Base-by-base conservation (phyloP, 73 alveolate species). In the Blepharisma japonicum region DNA sequence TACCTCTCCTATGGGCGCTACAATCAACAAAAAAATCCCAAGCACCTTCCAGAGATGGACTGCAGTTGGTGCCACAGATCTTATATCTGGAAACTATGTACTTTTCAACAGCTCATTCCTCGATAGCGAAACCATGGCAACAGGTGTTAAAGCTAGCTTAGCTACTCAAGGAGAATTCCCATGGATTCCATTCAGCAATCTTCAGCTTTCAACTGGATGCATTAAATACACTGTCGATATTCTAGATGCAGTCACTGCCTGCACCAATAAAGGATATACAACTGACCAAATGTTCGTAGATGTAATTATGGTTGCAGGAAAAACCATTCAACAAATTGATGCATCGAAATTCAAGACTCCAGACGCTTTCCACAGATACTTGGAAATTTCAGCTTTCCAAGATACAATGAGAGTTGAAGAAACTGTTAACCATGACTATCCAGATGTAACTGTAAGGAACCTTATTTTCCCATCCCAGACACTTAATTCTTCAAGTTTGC, bases 21-120 rank as follows among this genome's bases (percentile, higher is more conserved):
- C 74, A 14, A 61, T 61, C 14, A 25, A 61, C 14, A 61, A 61
- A 9, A 61, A 9, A 20, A 14, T 61, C 23, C 47, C 14, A n/a
- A 39, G 74, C 18, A 61, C 39, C 5, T 61, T 61, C 46, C 47
- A 61, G 18, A n/a, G 74, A 9, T 61, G 14, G 18, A 14, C 23
- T 25, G 38, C 46, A 25, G 74, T 61, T 25, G 74, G 74, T 61
- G 74, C 23, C 49, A 61, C 74, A 14, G 74, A 61, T 61, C 23
- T 61, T 14, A 2, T 18, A 14, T 14, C 38, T 14, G 46, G 50
- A 18, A 61, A 61, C 14, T 61, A 61, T 61, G 14, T 18, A 2
- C 39, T 61, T 61, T 14, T 25, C 47, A 61, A 61, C 47, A 18
- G 18, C 48, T 20, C 74, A 20, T 61, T 18, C 14, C 18, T 14